Base-by-base conservation (phyloP, 2,329 filamentous ascomycete genomes). In the Aspergillus quadricinctus region DNA sequence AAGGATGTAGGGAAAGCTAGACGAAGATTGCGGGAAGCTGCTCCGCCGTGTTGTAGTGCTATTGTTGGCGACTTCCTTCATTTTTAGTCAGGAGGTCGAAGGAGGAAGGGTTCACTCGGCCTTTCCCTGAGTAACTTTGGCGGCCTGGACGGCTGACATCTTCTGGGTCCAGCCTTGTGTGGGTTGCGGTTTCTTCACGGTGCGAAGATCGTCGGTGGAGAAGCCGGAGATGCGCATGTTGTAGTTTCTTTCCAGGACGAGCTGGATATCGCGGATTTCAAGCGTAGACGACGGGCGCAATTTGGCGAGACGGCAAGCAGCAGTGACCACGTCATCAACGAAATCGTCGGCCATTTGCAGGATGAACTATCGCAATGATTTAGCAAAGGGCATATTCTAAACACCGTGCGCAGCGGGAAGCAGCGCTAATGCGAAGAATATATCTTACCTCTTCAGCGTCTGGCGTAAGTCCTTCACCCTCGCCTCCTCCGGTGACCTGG, bases 211-310 rank as follows among this genome's bases (percentile, higher is more conserved):
- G 69, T 99, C 94, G 3, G 92, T 90, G 0, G 91, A 90, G 76
- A 96, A 97, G 11, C 94, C 94, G 0, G 94, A 94, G 57, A 99
- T 92, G 55, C 90, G 88, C 68, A 94, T 93, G 74, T 94, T 94
- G 81, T 92, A 93, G 59, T 88, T 88, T 57, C 90, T 86, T 75
- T 94, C 90, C 2, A 94, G 83, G 6, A 92, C 86, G 31, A 93
- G 85, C 72, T 93, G 90, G 57, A 93, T 84, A 68, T 94, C 90
- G 60, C 90, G 88, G 56, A 92, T 91, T 74, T 99, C 94, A 23
- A 99, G 85, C 0, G 91, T 88, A 65, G 93, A 91, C 43, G 90
- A 93, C 6, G 92, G 90, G 52, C 94, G 90, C 62, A 97, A 87
- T 77, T 97, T 97, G 64, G 93, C 91, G 58, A 97, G 88, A 66